Conservation (phyloP, 2,329 filamentous ascomycete genomes). For the Sporothrix schenckii region DNA sequence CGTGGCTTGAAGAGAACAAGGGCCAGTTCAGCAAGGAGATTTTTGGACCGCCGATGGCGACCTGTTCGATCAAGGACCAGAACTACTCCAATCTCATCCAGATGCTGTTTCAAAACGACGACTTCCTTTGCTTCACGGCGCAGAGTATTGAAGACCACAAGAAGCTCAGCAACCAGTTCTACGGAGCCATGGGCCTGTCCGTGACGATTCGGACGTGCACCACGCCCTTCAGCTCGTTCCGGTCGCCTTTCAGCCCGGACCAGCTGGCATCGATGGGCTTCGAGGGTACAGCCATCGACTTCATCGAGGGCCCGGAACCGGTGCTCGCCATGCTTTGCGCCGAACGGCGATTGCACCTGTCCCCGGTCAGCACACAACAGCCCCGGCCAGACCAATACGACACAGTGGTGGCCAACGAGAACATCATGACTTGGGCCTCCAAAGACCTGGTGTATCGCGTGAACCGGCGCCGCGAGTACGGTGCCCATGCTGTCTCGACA, state of each 20-base stretch:
- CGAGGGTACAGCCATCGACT: conserved; percentile 79
- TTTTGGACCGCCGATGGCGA: conserved; percentile 78
- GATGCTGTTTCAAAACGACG: conserved; percentile 53
- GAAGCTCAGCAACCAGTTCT: conserved; percentile 68
- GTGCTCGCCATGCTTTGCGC: conserved; percentile 88
- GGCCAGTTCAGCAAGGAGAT: conserved; percentile 72
- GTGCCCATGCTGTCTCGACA: conserved; percentile 71
- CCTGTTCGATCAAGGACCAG: conserved; percentile 75
- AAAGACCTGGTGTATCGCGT: conserved; percentile 66
- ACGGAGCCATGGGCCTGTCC: conserved; percentile 64
- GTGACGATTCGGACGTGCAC: conserved; percentile 71
- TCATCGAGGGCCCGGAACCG: conserved; percentile 75
- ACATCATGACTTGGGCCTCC: conserved; percentile 71
- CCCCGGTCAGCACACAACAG: conserved; percentile 65
- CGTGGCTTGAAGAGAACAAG: conserved; percentile 77
- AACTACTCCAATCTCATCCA: conserved; percentile 63
- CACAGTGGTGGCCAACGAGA: conserved; percentile 59
- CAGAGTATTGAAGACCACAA: conserved; percentile 76
- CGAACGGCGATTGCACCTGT: conserved; percentile 68
- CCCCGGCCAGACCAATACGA: conserved; percentile 69
- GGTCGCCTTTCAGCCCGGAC: conserved; percentile 56
- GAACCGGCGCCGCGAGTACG: conserved; percentile 77
- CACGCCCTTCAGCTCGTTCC: conserved; percentile 58
- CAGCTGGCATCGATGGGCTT: conserved; percentile 66
- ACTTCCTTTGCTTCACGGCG: conserved; percentile 71